Evolutionary conservation across 768 basidiomycete genomes (phyloP).

Genomic region (Ramaria sp.): DNA sequence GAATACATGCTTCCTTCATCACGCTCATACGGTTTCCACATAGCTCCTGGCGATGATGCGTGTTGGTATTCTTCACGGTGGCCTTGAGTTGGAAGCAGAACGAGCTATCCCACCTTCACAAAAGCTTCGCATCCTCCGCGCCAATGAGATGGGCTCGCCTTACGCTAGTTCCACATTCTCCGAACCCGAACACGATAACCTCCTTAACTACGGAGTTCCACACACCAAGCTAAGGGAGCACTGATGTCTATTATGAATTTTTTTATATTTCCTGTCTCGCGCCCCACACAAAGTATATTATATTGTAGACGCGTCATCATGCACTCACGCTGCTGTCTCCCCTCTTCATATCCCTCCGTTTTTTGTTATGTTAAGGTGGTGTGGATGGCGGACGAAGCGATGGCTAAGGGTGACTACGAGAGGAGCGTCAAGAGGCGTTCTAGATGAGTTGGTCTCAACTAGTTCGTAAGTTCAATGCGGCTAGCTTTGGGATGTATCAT

Average conservation of each 20-base stretch:
- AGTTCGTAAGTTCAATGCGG: neutral
- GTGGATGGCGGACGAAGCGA: too few relatives aligned
- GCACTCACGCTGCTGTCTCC: too few relatives aligned
- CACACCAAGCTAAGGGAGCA: neutral
- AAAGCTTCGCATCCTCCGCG: constrained; percentile 57
- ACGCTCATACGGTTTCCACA: constrained; percentile 2
- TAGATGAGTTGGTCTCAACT: neutral
- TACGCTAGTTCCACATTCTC: constrained; percentile 3
- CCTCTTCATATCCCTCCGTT: too few relatives aligned
- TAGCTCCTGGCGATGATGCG: constrained; percentile 50
- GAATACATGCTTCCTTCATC: neutral
- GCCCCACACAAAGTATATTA: too few relatives aligned
- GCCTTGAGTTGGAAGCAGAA: constrained; percentile 42
- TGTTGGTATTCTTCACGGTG: constrained; percentile 45
- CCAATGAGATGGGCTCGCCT: constrained; percentile 34
- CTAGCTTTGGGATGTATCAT: neutral
- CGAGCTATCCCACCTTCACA: constrained; percentile 59
- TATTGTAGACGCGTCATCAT: too few relatives aligned
- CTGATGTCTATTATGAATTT: neutral
- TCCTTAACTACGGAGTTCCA: neutral
- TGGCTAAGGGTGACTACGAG: too few relatives aligned
- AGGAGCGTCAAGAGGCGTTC: neutral
- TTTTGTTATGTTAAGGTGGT: too few relatives aligned
- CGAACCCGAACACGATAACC: constrained; percentile 1
- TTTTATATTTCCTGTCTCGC: neutral